A percentile compares a stretch with the other conserved stretches of the same genome.
These are phyloP conservation scores for Aspergillus homomorphus DNA, from an alignment of 495 filamentous ascomycete genomes.

Conservation along the genomic window DNA sequence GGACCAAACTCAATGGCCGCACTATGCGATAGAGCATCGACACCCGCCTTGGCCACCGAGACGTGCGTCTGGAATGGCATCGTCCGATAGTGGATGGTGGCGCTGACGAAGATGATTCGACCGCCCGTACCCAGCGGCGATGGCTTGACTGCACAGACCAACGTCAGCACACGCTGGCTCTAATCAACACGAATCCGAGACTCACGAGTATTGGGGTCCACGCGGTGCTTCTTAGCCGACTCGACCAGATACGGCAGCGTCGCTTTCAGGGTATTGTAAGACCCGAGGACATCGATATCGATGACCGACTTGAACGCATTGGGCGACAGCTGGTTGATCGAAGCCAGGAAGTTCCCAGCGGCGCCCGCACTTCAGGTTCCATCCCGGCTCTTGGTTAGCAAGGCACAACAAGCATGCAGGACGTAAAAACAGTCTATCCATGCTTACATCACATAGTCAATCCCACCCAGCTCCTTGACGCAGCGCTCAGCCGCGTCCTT, in stretches of 20 bases:
- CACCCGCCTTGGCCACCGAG: constrained; percentile 82
- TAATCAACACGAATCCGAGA: neutral
- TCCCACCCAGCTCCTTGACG: constrained; percentile 73
- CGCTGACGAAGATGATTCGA: constrained; percentile 82
- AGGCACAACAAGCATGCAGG: constrained; percentile 18
- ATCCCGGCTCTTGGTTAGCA: neutral
- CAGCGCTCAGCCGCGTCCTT: constrained; percentile 73
- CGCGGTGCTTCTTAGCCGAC: constrained; percentile 62
- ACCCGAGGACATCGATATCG: constrained; percentile 92
- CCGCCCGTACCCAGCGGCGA: constrained; percentile 62
- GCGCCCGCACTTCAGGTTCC: constrained; percentile 84
- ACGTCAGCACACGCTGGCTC: neutral
- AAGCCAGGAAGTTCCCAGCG: constrained; percentile 92
- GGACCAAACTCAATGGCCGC: constrained; percentile 86
- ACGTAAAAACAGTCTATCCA: neutral
- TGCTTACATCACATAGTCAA: constrained; percentile 89
- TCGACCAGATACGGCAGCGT: constrained; percentile 73
- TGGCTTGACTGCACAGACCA: constrained; percentile 29
- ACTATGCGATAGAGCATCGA: constrained; percentile 75
- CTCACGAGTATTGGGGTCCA: constrained; percentile 47
- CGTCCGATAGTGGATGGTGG: constrained; percentile 85
- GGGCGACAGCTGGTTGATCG: constrained; percentile 71
- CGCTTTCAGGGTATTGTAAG: constrained; percentile 92
- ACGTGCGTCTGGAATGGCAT: constrained; percentile 84
- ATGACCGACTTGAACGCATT: constrained; percentile 96